These are phyloP conservation scores for Botrytis hyacinthi DNA, from an alignment of 2,329 filamentous ascomycete species.

Conservation along the genomic window DNA sequence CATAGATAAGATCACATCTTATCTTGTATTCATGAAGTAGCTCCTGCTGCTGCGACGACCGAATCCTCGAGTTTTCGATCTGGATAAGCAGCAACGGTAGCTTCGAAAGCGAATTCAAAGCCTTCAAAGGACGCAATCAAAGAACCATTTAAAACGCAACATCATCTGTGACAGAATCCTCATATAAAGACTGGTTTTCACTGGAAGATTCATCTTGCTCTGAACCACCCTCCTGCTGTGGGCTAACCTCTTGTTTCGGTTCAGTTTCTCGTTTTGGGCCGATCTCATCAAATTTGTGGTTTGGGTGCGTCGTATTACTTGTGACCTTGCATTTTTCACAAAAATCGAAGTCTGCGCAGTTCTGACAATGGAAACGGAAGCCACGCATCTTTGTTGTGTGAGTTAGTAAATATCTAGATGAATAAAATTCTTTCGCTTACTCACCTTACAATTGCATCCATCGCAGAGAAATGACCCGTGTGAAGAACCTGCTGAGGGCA, in stretches of 20 bases:
- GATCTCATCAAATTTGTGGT: too few relatives aligned
- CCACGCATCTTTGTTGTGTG: too few relatives aligned
- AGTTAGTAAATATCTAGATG: too few relatives aligned
- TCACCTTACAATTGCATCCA: too few relatives aligned
- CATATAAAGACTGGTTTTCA: not conserved
- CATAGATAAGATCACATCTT: not conserved
- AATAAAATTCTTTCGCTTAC: too few relatives aligned
- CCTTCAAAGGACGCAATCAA: not conserved
- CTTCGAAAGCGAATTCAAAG: not conserved
- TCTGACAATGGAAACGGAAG: too few relatives aligned
- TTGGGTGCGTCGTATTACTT: too few relatives aligned
- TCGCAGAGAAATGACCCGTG: too few relatives aligned
- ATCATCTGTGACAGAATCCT: not conserved
- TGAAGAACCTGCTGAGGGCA: too few relatives aligned
- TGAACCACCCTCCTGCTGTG: not conserved
- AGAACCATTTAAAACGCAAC: not conserved
- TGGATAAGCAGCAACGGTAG: not conserved
- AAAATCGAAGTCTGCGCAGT: too few relatives aligned
- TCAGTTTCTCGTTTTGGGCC: not conserved
- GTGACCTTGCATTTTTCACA: too few relatives aligned
- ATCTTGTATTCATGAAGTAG: not conserved
- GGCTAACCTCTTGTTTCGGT: not conserved
- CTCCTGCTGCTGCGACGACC: not conserved
- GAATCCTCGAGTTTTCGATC: not conserved
- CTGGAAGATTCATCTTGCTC: too few relatives aligned